Evolutionary conservation across 106 monocot species (phyloP), one percentile per base, ranked within the genome.

Genomic region (Dioscorea dumetorum): DNA sequence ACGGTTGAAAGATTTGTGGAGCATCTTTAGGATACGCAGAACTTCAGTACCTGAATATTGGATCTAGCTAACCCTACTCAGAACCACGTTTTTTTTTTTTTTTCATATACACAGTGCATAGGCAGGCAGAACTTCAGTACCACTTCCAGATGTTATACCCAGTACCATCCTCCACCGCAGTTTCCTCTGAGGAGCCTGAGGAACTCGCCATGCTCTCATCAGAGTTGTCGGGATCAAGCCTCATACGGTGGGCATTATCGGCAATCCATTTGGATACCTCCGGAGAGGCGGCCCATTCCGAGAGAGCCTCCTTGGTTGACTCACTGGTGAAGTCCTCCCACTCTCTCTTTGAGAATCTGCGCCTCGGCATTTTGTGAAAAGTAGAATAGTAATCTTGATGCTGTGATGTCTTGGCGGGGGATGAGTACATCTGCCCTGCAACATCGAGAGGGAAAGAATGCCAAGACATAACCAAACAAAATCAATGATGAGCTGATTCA

Each of bases 271-370:
- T 64, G 31, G 73, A 65, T 48, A 99, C 78, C 24, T 99, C 89
- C 8, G 89, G 84, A 48, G 87, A 79, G 23, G 97, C 76, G 12
- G 87, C 84, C 87, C 85, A 87, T 22, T 82, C 80, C 9, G 74
- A 72, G 22, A 99, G 72, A 3, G 89, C 92, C 5, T 81, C 78
- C 62, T 68, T 80, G 19, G 97, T 99, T 0, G 83, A 80, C 12
- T 99, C 80, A 0, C 57, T 75, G 0, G 92, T 99, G 79, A 99
- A 90, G 28, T 84, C 85, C 14, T 90, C 89, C 97, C 97, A 99
- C 15, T 92, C 85, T 69, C 77, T 77, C 71, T 87, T 90, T 0
- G 97, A 81, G 66, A 71, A 93, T 69, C 71, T 92, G 33, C 78
- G 68, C 11, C 22, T 57, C 12, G 87, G 84, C 14, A 74, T 73